Base-by-base conservation (phyloP, 257 asterid species). In the Solanum sparsipilum region DNA sequence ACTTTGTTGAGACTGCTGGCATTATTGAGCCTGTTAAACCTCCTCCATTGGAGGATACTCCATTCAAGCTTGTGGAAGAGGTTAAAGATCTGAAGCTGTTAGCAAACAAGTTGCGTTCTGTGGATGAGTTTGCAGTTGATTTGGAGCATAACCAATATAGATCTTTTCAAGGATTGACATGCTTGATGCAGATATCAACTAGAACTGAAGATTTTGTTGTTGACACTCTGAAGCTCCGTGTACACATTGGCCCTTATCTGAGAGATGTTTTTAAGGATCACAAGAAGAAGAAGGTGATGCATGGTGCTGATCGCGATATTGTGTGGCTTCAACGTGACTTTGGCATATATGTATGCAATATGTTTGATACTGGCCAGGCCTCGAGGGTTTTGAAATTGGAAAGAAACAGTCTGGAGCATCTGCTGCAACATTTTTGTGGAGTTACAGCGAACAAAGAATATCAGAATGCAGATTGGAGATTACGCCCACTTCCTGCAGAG, bases 301-400 rank as follows among this genome's bases (percentile, higher is more conserved):
- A 96, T 94, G 99, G 99, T 89, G 98, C 99, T 86, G 94, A 96
- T 90, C 93, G 93, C 60, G 99, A 97, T 90, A 95, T 97, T 86
- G 2, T 91, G 46, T 97, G 99, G 99, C 99, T 97, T 91, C 96
- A 97, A 91, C 93, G 96, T 44, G 99, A 97, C 92, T 97, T 97
- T 88, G 98, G 98, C 91, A 95, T 97, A 91, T 97, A 97, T 39
- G 91, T 97, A 90, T 97, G 99, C 95, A 97, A 97, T 90, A 87
- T 97, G 98, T 97, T 97, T 85, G 99, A 96, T 94, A 96, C 99
- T 21, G 99, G 99, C 84, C 99, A 95, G 99, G 99, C 99, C 84
- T 96, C 99, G 18, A 94, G 99, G 94, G 98, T 95, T 85, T 88
- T 96, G 94, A 93, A 96, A 91, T 84, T 96, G 99, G 99, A 94